Evolutionary conservation across 306 rosid genomes (phyloP).

Genomic region (Styphnolobium japonicum): DNA sequence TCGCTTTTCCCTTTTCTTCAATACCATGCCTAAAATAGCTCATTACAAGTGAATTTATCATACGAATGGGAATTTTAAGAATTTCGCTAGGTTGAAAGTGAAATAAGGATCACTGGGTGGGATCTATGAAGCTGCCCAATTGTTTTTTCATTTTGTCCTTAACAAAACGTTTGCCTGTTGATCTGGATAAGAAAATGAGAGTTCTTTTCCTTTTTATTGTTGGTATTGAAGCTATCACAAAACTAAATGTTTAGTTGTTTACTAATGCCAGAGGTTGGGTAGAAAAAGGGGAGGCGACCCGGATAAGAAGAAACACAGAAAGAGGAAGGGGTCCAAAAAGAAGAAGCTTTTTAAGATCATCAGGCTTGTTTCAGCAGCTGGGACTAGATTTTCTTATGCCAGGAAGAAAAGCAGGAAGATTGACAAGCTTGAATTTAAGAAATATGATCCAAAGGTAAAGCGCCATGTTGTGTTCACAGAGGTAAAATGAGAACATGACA

Average conservation of each 20-base stretch:
- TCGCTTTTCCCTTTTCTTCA: not conserved
- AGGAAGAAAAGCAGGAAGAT: conserved; percentile 45
- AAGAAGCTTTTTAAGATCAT: conserved; percentile 13
- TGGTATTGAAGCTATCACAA: not conserved
- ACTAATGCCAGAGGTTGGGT: not conserved
- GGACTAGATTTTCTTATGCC: conserved; percentile 61
- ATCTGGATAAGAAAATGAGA: not conserved
- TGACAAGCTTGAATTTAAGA: conserved; percentile 54
- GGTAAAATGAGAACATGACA: conserved; percentile 26
- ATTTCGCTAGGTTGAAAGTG: not conserved
- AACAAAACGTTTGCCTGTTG: not conserved
- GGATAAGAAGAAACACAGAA: not conserved
- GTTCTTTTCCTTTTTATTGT: not conserved
- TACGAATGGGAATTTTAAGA: not conserved
- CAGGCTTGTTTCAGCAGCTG: conserved; percentile 50
- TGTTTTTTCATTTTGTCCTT: not conserved
- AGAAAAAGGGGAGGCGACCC: conserved; percentile 19
- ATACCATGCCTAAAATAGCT: not conserved
- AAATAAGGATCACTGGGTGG: not conserved
- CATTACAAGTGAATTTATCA: not conserved
- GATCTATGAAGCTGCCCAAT: not conserved
- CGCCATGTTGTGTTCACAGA: conserved; percentile 59
- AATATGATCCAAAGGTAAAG: conserved; percentile 57
- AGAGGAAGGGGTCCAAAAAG: conserved; percentile 5
- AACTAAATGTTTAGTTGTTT: not conserved